Evolutionary conservation across 306 rosid genomes (phyloP).

Genomic region (Mucuna pruriens): DNA sequence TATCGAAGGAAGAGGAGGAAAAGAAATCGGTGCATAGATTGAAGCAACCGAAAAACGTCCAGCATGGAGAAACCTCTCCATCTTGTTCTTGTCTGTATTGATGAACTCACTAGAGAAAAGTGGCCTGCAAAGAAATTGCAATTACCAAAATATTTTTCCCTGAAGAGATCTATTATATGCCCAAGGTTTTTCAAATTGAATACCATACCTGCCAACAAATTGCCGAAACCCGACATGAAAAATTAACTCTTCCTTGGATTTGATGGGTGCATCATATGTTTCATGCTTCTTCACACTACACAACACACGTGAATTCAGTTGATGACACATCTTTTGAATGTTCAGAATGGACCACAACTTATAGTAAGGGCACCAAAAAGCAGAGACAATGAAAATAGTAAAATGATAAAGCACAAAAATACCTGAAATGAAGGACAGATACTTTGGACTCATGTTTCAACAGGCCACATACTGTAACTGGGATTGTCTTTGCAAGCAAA

Average conservation of each 20-base stretch:
- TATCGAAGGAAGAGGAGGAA: constrained; percentile 85
- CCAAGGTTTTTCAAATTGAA: background rate
- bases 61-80: constrained; percentile 98
- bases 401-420: constrained; percentile 31
- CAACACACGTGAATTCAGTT: constrained; percentile 29
- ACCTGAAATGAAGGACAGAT: constrained; percentile 98
- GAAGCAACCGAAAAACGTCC: constrained; percentile 91
- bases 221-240: constrained; percentile 98
- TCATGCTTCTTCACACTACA: constrained; percentile 90
- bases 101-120: constrained; percentile 79
- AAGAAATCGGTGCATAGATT: constrained; percentile 86
- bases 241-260: constrained; percentile 84
- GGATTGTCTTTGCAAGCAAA: constrained; percentile 45
- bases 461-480: constrained; percentile 84
- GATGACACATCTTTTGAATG: constrained; percentile 14
- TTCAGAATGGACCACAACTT: constrained; percentile 2
- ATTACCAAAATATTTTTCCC: background rate
- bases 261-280: constrained; percentile 70
- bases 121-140: constrained; percentile 63
- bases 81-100: constrained; percentile 87
- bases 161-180: background rate
- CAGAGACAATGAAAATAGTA: background rate
- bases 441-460: constrained; percentile 93
- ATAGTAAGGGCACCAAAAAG: background rate
- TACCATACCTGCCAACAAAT: constrained; percentile 78